Evolutionary conservation across 2,329 filamentous ascomycete species (phyloP), one percentile per base, ranked within the genome.

Genomic region (Microcyclosporella mali): DNA sequence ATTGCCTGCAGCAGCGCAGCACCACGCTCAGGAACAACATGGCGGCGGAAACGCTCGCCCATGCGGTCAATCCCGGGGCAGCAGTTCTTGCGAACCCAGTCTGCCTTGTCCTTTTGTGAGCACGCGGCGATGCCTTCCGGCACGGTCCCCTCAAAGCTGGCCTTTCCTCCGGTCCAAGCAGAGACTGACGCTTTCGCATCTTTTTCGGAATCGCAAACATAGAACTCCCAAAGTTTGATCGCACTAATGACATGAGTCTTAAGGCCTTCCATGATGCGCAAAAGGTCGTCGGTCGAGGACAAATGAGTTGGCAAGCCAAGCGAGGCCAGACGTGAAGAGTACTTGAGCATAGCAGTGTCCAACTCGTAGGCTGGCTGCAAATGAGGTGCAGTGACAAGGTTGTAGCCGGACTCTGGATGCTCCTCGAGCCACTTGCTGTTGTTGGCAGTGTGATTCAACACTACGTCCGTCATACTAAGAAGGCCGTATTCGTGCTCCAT

Each of bases 361-460:
- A 97, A 72, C 46, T 88, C 85, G 12, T 95, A 71, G 3, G 79
- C 78, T 33, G 78, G 66, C 53, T 75, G 70, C 30, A 83, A 64
- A 72, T 78, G 80, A 8, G 92, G 92, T 0, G 92, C 89, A 0
- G 90, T 97, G 31, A 82, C 81, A 51, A 95, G 72, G 63, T 94
- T 98, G 74, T 98, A 98, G 12, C 92, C 92, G 33, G 88, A 85
- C 56, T 98, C 92, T 0, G 94, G 92, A 60, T 98, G 90, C 47
- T 94, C 84, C 61, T 94, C 76, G 9, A 98, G 76, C 92, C 92
- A 98, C 57, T 84, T 79, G 66, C 85, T 94, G 68, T 97, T 97
- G 70, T 95, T 79, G 6, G 92, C 90, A 3, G 92, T 98, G 69
- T 98, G 92, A 61, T 98, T 98, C 73, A 92, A 88, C 33, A 98